Percentiles rank a stretch among this genome's conserved stretches.
These are phyloP conservation scores for Globisporangium heterothallicum DNA, from an alignment of 352 stramenopile genomes.

Conservation along the genomic window DNA sequence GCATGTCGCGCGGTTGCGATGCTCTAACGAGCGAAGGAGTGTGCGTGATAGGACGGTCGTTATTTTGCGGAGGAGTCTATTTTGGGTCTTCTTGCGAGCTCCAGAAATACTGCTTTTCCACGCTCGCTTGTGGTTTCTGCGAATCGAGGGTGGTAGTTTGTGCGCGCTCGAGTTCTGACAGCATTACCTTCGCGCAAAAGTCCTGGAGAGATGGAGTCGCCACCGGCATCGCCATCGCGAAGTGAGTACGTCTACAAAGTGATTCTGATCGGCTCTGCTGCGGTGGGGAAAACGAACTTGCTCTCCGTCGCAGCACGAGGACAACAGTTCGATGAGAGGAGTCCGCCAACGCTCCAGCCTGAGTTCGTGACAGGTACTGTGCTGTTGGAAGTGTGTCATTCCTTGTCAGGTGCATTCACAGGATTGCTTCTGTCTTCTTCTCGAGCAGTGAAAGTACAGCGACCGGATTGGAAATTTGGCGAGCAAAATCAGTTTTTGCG, in stretches of 20 bases:
- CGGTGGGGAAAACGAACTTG: slow-evolving; percentile 64
- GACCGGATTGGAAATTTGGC: slow-evolving; percentile 66
- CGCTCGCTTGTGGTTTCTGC: too few species aligned
- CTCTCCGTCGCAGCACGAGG: slow-evolving; percentile 48
- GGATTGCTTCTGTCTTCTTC: background rate
- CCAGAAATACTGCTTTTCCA: too few species aligned
- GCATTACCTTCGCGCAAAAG: too few species aligned
- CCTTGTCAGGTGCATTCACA: too few species aligned
- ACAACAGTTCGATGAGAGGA: slow-evolving; percentile 52
- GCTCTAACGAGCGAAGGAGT: too few species aligned
- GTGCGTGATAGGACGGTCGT: too few species aligned
- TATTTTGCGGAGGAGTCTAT: too few species aligned
- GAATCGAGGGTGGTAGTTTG: too few species aligned
- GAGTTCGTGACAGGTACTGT: slow-evolving; percentile 55
- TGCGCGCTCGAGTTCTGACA: background rate
- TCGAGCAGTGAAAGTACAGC: slow-evolving; percentile 49
- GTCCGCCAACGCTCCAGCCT: slow-evolving; percentile 42
- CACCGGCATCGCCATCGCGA: slow-evolving; percentile 32
- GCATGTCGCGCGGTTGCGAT: too few species aligned
- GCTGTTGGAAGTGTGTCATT: too few species aligned
- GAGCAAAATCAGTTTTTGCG: slow-evolving; percentile 58
- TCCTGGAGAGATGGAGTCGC: slow-evolving; percentile 30
- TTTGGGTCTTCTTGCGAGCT: too few species aligned
- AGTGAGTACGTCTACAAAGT: slow-evolving; percentile 54
- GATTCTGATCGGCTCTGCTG: slow-evolving; percentile 54